These are phyloP conservation scores for Plasmodium fragile DNA, from an alignment of 169 alveolate genomes.

Conservation along the genomic window DNA sequence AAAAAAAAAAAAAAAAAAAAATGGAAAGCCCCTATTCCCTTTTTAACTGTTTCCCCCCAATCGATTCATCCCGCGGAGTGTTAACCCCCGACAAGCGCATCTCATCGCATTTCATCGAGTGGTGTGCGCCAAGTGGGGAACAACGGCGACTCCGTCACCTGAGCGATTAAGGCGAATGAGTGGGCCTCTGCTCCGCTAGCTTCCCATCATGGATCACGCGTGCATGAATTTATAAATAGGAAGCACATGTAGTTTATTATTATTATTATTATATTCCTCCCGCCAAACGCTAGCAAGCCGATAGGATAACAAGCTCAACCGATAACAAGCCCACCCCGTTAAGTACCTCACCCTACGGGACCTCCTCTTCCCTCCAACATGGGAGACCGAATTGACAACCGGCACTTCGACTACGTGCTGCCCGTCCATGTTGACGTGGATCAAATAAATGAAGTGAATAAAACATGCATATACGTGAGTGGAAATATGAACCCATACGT, in stretches of 20 bases:
- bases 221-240: not conserved
- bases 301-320: no score
- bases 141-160: not conserved
- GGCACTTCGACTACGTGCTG: conserved; percentile 32
- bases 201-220: not conserved
- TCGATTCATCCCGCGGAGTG: not conserved
- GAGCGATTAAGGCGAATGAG: not conserved
- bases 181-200: not conserved
- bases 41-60: not conserved
- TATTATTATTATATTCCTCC: not conserved
- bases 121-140: not conserved
- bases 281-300: no score
- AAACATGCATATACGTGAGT: conserved; percentile 52
- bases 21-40: not conserved
- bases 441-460: conserved; percentile 45
- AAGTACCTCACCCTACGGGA: not conserved
- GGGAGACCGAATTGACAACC: conserved; percentile 38
- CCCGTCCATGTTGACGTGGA: conserved; percentile 66
- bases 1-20: no score
- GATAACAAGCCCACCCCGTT: not conserved
- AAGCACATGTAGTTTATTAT: not conserved
- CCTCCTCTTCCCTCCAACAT: not conserved
- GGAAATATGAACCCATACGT: conserved; percentile 32
- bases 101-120: not conserved
- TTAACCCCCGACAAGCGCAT: not conserved